Evolutionary conservation across 306 rosid genomes (phyloP).

Genomic region (Prunus mira): DNA sequence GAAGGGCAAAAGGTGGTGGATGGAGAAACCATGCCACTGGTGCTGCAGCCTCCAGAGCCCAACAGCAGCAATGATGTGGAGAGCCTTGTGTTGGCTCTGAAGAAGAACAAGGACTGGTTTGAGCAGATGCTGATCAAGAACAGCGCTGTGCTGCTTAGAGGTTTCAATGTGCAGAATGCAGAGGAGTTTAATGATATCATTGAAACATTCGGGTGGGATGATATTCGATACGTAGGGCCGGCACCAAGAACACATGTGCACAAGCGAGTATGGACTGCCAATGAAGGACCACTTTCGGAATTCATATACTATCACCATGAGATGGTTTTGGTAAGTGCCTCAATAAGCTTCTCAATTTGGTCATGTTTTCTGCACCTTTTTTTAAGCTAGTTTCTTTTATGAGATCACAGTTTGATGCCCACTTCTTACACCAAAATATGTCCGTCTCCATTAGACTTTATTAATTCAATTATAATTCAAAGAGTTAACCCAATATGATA

Average conservation of each 20-base stretch:
- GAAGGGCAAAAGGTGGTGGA: constrained; percentile 71
- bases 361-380: not conserved
- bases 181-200: constrained; percentile 66
- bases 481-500: not conserved
- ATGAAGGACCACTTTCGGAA: constrained; percentile 87
- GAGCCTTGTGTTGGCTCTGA: constrained; percentile 39
- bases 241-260: constrained; percentile 76
- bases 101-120: constrained; percentile 65
- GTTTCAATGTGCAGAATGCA: constrained; percentile 52
- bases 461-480: not conserved
- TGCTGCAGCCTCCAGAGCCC: constrained; percentile 47
- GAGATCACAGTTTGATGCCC: no score
- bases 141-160: constrained; percentile 72
- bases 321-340: constrained; percentile 79
- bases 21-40: constrained; percentile 75
- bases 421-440: not conserved
- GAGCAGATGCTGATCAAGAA: constrained; percentile 62
- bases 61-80: constrained; percentile 38
- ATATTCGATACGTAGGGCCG: constrained; percentile 73
- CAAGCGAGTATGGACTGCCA: constrained; percentile 85
- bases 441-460: not conserved
- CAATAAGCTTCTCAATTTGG: not conserved
- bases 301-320: constrained; percentile 88
- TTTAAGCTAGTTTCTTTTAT: no score
- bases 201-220: constrained; percentile 70